Evolutionary conservation across 495 filamentous ascomycete species (phyloP).

Genomic region (Penicillium coprophilum): DNA sequence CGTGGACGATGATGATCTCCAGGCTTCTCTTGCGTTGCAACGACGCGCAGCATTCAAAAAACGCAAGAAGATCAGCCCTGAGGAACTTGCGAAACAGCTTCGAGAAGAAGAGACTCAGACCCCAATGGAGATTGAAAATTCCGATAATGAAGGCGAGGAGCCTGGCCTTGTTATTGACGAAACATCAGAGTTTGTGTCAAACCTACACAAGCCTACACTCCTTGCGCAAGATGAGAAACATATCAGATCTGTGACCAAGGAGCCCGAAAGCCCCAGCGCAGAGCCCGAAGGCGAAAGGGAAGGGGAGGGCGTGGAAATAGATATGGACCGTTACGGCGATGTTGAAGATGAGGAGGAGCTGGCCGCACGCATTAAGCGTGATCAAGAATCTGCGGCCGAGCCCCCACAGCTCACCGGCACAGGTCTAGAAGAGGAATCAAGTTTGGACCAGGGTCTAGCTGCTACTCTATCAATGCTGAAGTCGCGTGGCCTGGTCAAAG

Average conservation of each 20-base stretch:
- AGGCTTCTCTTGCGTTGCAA: conserved; percentile 78
- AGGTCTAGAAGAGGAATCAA: conserved; percentile 83
- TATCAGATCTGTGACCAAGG: not conserved
- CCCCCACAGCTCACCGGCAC: conserved; percentile 56
- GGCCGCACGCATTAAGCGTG: conserved; percentile 50
- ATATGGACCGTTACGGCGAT: conserved; percentile 62
- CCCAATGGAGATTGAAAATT: conserved; percentile 48
- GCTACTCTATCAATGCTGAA: conserved; percentile 77
- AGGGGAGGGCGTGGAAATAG: conserved; percentile 55
- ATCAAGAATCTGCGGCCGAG: conserved; percentile 38
- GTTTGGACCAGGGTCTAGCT: conserved; percentile 72
- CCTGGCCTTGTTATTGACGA: conserved; percentile 88
- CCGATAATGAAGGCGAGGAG: conserved; percentile 54
- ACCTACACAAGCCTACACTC: conserved; percentile 67
- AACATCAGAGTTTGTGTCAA: conserved; percentile 90
- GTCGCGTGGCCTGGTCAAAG: conserved; percentile 76
- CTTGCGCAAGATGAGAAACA: conserved; percentile 52
- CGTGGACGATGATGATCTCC: conserved; percentile 90
- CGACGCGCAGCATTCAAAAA: conserved; percentile 83
- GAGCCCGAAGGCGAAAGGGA: conserved; percentile 47
- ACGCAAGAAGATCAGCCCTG: conserved; percentile 76
- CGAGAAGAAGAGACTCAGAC: conserved; percentile 68
- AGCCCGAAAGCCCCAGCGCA: conserved; percentile 42
- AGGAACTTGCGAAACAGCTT: conserved; percentile 81
- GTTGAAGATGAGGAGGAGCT: conserved; percentile 56